A percentile compares a stretch with the other conserved stretches of the same genome.
Conservation (phyloP, 2,329 filamentous ascomycete genomes). For the Xylariaceae sp. region DNA sequence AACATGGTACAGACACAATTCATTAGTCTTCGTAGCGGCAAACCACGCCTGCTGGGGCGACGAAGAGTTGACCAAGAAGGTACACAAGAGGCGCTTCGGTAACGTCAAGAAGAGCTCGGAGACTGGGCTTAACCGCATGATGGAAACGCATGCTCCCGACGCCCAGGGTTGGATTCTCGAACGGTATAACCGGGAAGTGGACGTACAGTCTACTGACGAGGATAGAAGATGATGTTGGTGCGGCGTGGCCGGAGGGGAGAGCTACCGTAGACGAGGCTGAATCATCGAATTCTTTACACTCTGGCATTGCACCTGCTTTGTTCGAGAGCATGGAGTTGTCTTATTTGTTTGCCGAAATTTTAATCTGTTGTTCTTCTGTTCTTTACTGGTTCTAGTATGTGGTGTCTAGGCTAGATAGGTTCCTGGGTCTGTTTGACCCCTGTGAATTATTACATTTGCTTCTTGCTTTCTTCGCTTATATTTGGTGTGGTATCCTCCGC, state of each 20-base stretch:
- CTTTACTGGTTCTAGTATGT: not conserved
- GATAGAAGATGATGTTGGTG: conserved; percentile 7
- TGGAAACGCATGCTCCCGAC: conserved; percentile 50
- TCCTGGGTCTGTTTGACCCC: not conserved
- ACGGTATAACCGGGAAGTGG: conserved; percentile 1
- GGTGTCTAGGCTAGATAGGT: not conserved
- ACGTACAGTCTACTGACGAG: conserved; percentile 14
- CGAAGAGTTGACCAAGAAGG: conserved; percentile 54
- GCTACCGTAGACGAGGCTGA: not conserved
- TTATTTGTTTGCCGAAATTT: not conserved
- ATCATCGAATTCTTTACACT: not conserved
- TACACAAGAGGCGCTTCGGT: conserved; percentile 58
- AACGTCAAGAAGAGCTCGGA: conserved; percentile 50
- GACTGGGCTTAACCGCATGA: conserved; percentile 52
- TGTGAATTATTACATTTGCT: not conserved
- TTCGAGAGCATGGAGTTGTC: not conserved
- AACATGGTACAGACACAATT: conserved; percentile 80
- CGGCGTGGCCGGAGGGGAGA: not conserved
- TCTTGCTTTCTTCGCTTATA: too few relatives aligned
- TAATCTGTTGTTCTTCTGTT: not conserved
- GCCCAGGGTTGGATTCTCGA: conserved; percentile 49
- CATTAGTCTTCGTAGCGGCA: conserved; percentile 70
- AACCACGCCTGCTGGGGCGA: conserved; percentile 74
- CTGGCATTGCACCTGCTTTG: not conserved
- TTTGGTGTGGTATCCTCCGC: too few relatives aligned